Evolutionary conservation across 208 protist species (phyloP).

Genomic region (Acanthamoeba castellanii): DNA sequence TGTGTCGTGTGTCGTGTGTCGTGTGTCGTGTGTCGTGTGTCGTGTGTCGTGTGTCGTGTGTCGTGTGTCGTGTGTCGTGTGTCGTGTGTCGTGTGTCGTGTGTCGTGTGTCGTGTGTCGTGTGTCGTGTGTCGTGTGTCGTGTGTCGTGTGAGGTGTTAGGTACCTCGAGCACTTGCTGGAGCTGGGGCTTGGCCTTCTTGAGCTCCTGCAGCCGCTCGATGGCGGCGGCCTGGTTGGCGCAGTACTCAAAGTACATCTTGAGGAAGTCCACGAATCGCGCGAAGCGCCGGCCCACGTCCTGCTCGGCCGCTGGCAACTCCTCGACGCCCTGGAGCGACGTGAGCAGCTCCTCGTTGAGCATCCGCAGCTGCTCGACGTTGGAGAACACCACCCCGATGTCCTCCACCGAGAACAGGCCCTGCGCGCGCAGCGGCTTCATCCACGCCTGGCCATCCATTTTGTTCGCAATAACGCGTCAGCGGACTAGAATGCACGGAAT

Average conservation of each 20-base stretch:
- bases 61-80: too few species aligned
- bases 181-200: slow-evolving; percentile 17
- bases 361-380: slow-evolving; percentile 45
- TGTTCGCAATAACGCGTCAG: neutral
- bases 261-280: slow-evolving; percentile 10
- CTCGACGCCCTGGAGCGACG: slow-evolving; percentile 6
- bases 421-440: slow-evolving; percentile 36
- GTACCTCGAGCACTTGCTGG: neutral
- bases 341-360: slow-evolving; percentile 7
- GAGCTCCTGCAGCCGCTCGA: slow-evolving; percentile 29
- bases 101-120: too few species aligned
- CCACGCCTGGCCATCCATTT: neutral
- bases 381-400: neutral
- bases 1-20: too few species aligned
- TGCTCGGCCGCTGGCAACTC: neutral
- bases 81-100: too few species aligned
- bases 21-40: too few species aligned
- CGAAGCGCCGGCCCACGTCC: slow-evolving; percentile 21
- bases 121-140: too few species aligned
- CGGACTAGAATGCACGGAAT: too few species aligned
- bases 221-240: slow-evolving; percentile 14
- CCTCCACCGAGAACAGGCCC: neutral
- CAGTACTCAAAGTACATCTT: slow-evolving; percentile 58
- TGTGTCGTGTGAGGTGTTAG: neutral
- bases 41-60: too few species aligned